Percentiles rank a stretch among this genome's conserved stretches.
Evolutionary conservation across 2,329 filamentous ascomycete genomes (phyloP).

Genomic region (Fusarium dimerum): DNA sequence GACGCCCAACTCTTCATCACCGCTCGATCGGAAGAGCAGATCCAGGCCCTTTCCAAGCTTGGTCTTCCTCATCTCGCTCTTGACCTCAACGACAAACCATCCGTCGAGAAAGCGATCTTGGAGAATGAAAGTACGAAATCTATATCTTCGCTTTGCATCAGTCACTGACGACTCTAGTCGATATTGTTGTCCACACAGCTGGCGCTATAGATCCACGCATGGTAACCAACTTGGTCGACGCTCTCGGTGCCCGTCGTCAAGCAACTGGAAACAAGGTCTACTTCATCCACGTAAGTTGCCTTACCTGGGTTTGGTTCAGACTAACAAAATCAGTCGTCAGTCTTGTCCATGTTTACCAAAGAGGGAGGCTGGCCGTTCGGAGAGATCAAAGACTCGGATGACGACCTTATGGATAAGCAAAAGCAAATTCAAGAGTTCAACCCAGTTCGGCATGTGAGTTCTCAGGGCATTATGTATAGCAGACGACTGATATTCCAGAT

Average conservation of each 20-base stretch:
- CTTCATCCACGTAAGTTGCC: slow-evolving; percentile 35
- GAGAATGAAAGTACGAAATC: slow-evolving; percentile 26
- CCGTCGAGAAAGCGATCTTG: slow-evolving; percentile 21
- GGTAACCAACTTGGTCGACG: slow-evolving; percentile 32
- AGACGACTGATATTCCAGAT: slow-evolving; percentile 21
- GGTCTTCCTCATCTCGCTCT: slow-evolving; percentile 33
- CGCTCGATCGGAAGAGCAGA: slow-evolving; percentile 37
- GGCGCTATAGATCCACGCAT: slow-evolving; percentile 31
- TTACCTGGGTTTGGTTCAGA: fast-evolving
- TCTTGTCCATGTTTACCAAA: slow-evolving; percentile 27
- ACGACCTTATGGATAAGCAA: slow-evolving; percentile 29
- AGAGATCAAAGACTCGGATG: slow-evolving; percentile 33
- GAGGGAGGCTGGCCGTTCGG: slow-evolving; percentile 35
- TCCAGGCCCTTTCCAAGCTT: slow-evolving; percentile 31
- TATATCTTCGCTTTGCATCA: fast-evolving
- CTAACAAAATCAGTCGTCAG: slow-evolving; percentile 26
- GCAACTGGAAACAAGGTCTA: slow-evolving; percentile 28
- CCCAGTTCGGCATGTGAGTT: slow-evolving; percentile 30
- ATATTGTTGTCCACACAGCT: slow-evolving; percentile 39
- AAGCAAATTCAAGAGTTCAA: slow-evolving; percentile 28
- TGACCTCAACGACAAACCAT: slow-evolving; percentile 33
- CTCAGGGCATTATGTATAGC: fast-evolving
- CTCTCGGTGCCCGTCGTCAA: slow-evolving; percentile 33
- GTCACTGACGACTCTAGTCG: slow-evolving; percentile 28
- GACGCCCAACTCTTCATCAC: slow-evolving; percentile 31